Conservation (phyloP, 2,329 filamentous ascomycete genomes). For the Emmonsia crescens region DNA sequence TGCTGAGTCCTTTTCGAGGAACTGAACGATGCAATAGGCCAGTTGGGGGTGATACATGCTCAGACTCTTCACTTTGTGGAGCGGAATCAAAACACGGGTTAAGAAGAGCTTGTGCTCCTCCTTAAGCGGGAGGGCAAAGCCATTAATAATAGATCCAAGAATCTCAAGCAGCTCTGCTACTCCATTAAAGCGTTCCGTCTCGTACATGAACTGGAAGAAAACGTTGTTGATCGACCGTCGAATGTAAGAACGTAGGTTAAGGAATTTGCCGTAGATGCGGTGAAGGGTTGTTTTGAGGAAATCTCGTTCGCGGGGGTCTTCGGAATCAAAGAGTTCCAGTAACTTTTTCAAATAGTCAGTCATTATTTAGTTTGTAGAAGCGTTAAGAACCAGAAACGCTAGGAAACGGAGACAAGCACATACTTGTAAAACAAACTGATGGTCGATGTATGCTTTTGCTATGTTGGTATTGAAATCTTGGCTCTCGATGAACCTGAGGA, state of each 20-base stretch:
- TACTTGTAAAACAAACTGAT: slow-evolving; percentile 83
- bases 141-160: slow-evolving; percentile 96
- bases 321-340: slow-evolving; percentile 95
- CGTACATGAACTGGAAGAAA: slow-evolving; percentile 99
- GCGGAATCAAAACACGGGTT: slow-evolving; percentile 78
- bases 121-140: slow-evolving; percentile 90
- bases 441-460: slow-evolving; percentile 96
- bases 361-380: background rate
- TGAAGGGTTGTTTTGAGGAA: slow-evolving; percentile 97
- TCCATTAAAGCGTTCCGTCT: slow-evolving; percentile 96
- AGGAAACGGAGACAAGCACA: slow-evolving; percentile 16
- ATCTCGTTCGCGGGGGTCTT: slow-evolving; percentile 91
- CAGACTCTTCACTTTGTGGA: slow-evolving; percentile 97
- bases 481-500: slow-evolving; percentile 96
- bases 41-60: slow-evolving; percentile 99
- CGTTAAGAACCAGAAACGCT: background rate
- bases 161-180: slow-evolving; percentile 96
- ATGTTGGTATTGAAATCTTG: slow-evolving; percentile 99
- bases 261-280: slow-evolving; percentile 96
- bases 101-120: slow-evolving; percentile 98
- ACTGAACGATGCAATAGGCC: slow-evolving; percentile 98
- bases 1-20: slow-evolving; percentile 92
- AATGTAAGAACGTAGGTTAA: slow-evolving; percentile 95
- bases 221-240: slow-evolving; percentile 98
- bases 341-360: slow-evolving; percentile 42